A percentile compares a stretch with the other conserved stretches of the same genome.
These are phyloP conservation scores for Rosa chinensis DNA, from an alignment of 306 rosid species.

Conservation along the genomic window DNA sequence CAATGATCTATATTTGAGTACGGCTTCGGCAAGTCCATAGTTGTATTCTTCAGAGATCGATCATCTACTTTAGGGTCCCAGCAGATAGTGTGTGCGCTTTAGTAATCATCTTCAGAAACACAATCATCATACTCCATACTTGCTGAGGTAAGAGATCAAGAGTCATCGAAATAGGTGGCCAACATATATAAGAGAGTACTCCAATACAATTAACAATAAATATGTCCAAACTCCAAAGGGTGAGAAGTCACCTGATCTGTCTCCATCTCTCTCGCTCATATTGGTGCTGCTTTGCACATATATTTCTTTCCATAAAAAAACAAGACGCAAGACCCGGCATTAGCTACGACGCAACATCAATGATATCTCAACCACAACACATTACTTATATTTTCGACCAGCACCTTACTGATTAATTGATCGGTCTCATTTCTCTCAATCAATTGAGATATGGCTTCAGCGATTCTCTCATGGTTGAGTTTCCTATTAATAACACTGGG, in stretches of 20 bases:
- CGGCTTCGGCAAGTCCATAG: neutral
- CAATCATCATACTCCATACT: neutral
- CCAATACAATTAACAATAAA: neutral
- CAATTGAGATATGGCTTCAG: conserved; percentile 8
- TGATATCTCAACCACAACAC: conserved; percentile 2
- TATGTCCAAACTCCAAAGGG: neutral
- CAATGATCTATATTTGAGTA: conserved; percentile 1
- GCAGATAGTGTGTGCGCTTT: neutral
- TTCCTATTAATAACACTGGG: conserved; percentile 3
- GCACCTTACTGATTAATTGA: neutral
- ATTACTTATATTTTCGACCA: neutral
- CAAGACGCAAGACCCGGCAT: neutral
- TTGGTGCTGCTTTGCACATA: neutral
- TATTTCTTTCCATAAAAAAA: neutral
- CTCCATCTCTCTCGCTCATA: neutral
- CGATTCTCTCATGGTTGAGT: neutral
- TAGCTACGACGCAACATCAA: neutral
- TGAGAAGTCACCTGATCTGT: neutral
- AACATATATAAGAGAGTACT: neutral
- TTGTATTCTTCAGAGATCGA: neutral
- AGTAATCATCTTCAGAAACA: neutral
- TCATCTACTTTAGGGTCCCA: conserved; percentile 2
- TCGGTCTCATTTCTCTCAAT: neutral
- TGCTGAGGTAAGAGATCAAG: neutral
- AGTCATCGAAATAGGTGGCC: conserved; percentile 14